Conservation (phyloP, 192 early-diverging fungal genomes). For the Rhizophagus clarus region DNA sequence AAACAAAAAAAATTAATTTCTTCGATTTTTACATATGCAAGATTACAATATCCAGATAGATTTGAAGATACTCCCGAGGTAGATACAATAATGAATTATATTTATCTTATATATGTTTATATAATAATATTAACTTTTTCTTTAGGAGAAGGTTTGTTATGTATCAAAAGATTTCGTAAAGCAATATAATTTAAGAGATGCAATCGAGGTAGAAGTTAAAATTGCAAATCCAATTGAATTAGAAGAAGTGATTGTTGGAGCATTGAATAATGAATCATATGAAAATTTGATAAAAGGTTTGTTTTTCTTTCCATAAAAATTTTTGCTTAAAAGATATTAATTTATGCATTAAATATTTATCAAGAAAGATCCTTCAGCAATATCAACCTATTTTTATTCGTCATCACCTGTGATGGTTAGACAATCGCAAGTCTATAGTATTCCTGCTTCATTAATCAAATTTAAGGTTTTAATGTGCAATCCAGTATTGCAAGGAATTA, state of each 20-base stretch:
- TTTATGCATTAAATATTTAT: conserved; percentile 7
- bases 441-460: neutral
- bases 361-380: conserved; percentile 36
- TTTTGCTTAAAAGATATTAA: conserved; percentile 26
- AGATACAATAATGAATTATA: neutral
- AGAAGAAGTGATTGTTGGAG: conserved; percentile 65
- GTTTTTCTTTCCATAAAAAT: neutral
- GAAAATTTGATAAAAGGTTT: conserved; percentile 45
- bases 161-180: conserved; percentile 21
- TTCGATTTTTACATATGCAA: conserved; percentile 4
- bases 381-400: conserved; percentile 36
- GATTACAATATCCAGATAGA: conserved; percentile 1
- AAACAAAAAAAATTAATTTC: neutral
- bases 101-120: neutral
- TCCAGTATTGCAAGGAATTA: conserved; percentile 68
- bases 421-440: conserved; percentile 37
- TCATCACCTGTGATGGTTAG: conserved; percentile 42
- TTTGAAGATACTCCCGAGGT: neutral
- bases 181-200: conserved; percentile 8
- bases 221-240: conserved; percentile 53
- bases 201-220: conserved; percentile 35
- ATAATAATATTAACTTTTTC: neutral
- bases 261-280: conserved; percentile 55
- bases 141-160: conserved; percentile 23
- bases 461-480: conserved; percentile 61